A percentile compares a stretch with the other conserved stretches of the same genome.
phyloP scores from a whole-genome alignment of 202 grass and related monocot species.

The Setaria viridis region DNA sequence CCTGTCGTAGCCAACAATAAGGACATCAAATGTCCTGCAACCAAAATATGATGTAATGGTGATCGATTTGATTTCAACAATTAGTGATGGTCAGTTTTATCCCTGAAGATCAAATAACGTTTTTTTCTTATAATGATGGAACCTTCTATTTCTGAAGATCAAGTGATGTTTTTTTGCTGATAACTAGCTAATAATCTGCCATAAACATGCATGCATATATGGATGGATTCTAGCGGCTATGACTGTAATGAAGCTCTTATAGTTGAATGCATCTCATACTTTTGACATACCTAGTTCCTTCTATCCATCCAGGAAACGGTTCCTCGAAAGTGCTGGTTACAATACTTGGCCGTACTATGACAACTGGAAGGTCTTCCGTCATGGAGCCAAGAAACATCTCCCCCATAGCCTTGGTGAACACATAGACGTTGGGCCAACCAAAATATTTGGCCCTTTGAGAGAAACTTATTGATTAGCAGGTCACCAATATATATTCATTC shows the following conservation, averaged over 20 bases:
- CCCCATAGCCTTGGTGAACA: conserved; percentile 77
- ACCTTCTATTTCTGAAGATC: too few species aligned
- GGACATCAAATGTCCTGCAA: conserved; percentile 60
- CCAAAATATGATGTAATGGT: not conserved
- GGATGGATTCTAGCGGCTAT: too few species aligned
- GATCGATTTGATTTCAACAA: not conserved
- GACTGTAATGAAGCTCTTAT: too few species aligned
- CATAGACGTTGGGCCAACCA: conserved; percentile 83
- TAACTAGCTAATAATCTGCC: too few species aligned
- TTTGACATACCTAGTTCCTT: conserved; percentile 57
- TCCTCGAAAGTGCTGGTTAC: conserved; percentile 63
- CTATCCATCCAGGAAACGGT: conserved; percentile 73
- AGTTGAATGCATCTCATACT: too few species aligned
- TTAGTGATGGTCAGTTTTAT: too few species aligned
- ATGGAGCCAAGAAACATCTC: conserved; percentile 70
- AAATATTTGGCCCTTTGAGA: conserved; percentile 55
- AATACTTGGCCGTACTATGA: conserved; percentile 69
- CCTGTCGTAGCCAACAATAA: conserved; percentile 54
- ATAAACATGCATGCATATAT: too few species aligned
- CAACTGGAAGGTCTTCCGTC: conserved; percentile 57
- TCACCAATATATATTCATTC: not conserved
- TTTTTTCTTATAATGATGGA: too few species aligned
- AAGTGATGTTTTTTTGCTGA: too few species aligned
- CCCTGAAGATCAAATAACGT: too few species aligned
- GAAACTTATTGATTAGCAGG: not conserved